A percentile compares a stretch with the other conserved stretches of the same genome.
phyloP scores from a whole-genome alignment of 371 early-diverging fungal species.

The Rhizopus stolonifer region DNA sequence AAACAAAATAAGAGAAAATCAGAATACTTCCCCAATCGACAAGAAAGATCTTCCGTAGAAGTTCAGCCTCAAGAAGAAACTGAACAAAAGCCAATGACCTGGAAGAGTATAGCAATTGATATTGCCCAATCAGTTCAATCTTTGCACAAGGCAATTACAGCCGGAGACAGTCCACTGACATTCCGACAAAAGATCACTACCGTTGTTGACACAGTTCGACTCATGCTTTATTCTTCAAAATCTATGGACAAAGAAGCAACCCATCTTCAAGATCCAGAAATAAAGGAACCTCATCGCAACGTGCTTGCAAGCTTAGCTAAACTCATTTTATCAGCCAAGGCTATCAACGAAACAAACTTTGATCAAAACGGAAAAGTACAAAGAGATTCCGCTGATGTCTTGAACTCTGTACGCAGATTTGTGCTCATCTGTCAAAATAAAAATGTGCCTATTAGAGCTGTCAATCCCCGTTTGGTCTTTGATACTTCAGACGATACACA shows the following conservation, averaged over 20 bases:
- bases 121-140: constrained; percentile 65
- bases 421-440: constrained; percentile 41
- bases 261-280: constrained; percentile 61
- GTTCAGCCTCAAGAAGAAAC: constrained; percentile 6
- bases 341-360: constrained; percentile 10
- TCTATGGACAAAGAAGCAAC: constrained; percentile 68
- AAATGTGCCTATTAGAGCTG: constrained; percentile 30
- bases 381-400: constrained; percentile 60
- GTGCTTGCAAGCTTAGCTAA: constrained; percentile 79
- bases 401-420: constrained; percentile 77
- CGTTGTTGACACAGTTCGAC: constrained; percentile 81
- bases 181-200: constrained; percentile 23
- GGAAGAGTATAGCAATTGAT: constrained; percentile 48
- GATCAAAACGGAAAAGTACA: constrained; percentile 29
- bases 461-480: constrained; percentile 34
- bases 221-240: constrained; percentile 80
- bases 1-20: background rate
- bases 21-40: background rate
- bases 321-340: constrained; percentile 68
- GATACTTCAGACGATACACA: background rate
- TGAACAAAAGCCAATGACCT: constrained; percentile 18
- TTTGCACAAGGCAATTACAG: constrained; percentile 61
- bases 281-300: constrained; percentile 68
- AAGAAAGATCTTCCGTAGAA: background rate
- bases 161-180: constrained; percentile 17